phyloP scores from a whole-genome alignment of 2,329 filamentous ascomycete genomes.

The Fusarium tanahbumbuense region DNA sequence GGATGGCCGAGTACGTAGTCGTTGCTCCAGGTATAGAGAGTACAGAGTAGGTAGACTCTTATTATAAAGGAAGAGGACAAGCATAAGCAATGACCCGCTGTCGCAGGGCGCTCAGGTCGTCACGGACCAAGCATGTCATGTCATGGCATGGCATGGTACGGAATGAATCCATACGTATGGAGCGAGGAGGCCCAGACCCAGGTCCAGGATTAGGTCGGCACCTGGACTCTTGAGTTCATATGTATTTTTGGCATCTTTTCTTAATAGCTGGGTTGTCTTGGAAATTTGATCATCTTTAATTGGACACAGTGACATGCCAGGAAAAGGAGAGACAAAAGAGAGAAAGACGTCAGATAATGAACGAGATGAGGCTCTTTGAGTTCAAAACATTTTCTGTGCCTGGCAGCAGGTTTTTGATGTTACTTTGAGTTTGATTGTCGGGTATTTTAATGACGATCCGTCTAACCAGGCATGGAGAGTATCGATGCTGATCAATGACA shows the following conservation, averaged over 20 bases:
- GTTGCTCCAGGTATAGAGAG: constrained; percentile 1
- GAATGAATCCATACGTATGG: constrained; percentile 1
- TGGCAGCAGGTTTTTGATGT: constrained; percentile 4
- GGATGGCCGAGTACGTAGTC: neutral
- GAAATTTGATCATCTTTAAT: constrained; percentile 16
- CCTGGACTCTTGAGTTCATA: neutral
- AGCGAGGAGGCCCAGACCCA: neutral
- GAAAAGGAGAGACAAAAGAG: neutral
- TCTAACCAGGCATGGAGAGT: neutral
- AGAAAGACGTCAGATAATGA: neutral
- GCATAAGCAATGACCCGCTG: constrained; percentile 8
- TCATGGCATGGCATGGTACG: neutral
- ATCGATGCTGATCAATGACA: neutral
- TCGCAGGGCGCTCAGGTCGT: constrained; percentile 21
- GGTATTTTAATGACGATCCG: constrained; percentile 3
- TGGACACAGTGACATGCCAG: neutral
- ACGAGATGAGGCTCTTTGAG: constrained; percentile 1
- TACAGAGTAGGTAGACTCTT: neutral
- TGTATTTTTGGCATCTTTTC: constrained; percentile 36
- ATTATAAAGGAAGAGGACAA: neutral
- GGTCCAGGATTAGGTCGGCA: neutral
- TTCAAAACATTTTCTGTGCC: neutral
- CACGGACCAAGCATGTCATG: constrained; percentile 9
- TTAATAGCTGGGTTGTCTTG: constrained; percentile 1
- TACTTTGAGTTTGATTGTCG: constrained; percentile 5